phyloP scores from a whole-genome alignment of 73 alveolate species.

The Paramecium pentaurelia region DNA sequence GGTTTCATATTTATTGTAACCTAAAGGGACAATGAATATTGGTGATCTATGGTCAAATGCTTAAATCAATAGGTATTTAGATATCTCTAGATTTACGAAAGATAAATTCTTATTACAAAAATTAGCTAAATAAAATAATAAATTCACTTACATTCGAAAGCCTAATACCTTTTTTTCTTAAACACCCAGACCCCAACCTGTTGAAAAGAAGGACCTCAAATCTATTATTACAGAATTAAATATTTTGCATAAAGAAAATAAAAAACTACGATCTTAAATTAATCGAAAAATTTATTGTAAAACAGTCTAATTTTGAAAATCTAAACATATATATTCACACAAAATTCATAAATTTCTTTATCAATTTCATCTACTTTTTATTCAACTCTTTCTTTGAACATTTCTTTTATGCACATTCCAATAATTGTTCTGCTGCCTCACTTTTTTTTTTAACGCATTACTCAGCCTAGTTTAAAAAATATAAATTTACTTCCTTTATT shows the following conservation, averaged over 20 bases:
- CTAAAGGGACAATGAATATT: neutral
- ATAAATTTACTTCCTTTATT: neutral
- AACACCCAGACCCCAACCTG: neutral
- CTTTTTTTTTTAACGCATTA: neutral
- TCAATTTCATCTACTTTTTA: neutral
- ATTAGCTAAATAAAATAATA: neutral
- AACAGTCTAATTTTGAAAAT: neutral
- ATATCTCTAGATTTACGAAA: neutral
- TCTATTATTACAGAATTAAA: neutral
- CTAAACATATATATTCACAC: neutral
- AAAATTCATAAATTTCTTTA: neutral
- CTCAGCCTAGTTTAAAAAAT: neutral
- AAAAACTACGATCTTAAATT: neutral
- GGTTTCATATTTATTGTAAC: neutral
- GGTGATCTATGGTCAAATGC: slow-evolving; percentile 6
- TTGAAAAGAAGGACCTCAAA: neutral
- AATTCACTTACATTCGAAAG: neutral
- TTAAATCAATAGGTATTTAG: neutral
- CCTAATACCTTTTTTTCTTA: neutral
- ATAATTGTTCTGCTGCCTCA: neutral
- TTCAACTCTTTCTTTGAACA: neutral
- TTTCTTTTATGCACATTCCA: neutral
- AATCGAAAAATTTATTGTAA: neutral
- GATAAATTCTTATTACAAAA: neutral
- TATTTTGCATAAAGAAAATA: neutral